Conservation (phyloP, 345 rosid genomes). For the Draba incana region DNA sequence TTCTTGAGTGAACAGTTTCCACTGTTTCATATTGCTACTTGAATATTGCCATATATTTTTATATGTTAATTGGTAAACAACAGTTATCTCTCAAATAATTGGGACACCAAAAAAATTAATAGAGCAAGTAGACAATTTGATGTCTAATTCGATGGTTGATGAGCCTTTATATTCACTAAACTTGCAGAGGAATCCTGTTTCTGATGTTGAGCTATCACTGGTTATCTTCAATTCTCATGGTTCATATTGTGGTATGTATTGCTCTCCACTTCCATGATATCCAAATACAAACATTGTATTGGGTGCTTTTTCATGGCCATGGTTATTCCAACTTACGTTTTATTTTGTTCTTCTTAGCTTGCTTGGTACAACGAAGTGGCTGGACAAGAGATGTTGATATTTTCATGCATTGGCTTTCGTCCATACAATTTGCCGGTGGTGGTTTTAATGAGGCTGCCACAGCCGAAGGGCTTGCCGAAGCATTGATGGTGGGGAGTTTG, state of each 20-base stretch:
- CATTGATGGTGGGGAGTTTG: constrained; percentile 69
- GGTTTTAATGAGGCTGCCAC: constrained; percentile 95
- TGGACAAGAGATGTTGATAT: constrained; percentile 89
- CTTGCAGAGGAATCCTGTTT: constrained; percentile 63
- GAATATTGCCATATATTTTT: not conserved
- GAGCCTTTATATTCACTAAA: constrained; percentile 21
- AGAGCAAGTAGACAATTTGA: constrained; percentile 9
- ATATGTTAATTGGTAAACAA: constrained; percentile 3
- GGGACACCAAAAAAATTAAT: not conserved
- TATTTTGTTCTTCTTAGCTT: constrained; percentile 55
- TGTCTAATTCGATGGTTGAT: constrained; percentile 16
- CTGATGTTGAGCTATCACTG: constrained; percentile 68
- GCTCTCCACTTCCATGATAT: constrained; percentile 19
- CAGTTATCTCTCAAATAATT: not conserved
- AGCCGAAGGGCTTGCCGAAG: constrained; percentile 98
- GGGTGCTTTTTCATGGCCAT: constrained; percentile 18
- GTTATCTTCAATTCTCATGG: constrained; percentile 88
- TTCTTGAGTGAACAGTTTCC: constrained; percentile 17
- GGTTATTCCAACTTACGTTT: not conserved
- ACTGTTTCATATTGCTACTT: constrained; percentile 9
- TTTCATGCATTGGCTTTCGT: constrained; percentile 80
- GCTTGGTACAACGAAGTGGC: constrained; percentile 89
- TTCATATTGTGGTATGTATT: constrained; percentile 60
- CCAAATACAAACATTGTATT: constrained; percentile 14
- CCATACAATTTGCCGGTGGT: constrained; percentile 82